phyloP scores from a whole-genome alignment of 2,329 filamentous ascomycete species.

The Alternaria postmessia region DNA sequence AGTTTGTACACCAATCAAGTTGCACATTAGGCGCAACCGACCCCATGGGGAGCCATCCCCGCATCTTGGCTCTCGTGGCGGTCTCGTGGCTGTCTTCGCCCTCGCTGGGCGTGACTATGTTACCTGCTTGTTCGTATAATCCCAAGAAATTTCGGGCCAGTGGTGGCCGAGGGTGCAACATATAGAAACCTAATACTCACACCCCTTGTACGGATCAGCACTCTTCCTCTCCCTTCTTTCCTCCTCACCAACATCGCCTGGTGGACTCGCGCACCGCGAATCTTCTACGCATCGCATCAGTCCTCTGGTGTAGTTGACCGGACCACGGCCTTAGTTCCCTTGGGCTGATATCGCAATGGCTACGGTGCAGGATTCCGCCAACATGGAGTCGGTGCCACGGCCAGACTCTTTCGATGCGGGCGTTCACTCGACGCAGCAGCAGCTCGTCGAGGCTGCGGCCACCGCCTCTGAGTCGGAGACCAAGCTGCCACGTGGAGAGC shows the following conservation, averaged over 20 bases:
- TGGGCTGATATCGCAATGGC: conserved; percentile 15
- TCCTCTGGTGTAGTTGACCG: background rate
- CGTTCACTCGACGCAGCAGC: conserved; percentile 21
- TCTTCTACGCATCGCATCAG: conserved; percentile 8
- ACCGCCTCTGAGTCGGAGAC: conserved; percentile 20
- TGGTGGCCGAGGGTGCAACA: conserved; percentile 14
- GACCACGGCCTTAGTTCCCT: background rate
- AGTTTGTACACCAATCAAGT: background rate
- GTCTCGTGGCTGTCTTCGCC: conserved; percentile 11
- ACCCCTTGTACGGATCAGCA: conserved; percentile 4
- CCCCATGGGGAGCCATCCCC: conserved; percentile 25
- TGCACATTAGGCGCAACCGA: background rate
- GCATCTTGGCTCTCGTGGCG: conserved; percentile 23
- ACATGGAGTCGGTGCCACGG: conserved; percentile 13
- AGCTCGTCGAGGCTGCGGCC: conserved; percentile 22
- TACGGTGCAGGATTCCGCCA: conserved; percentile 15
- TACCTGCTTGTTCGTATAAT: background rate
- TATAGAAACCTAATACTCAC: conserved; percentile 17
- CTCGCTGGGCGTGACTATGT: conserved; percentile 17
- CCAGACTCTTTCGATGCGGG: conserved; percentile 10
- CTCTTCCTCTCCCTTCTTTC: background rate
- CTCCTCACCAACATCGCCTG: conserved; percentile 7
- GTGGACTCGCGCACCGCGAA: background rate
- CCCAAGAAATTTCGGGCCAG: conserved; percentile 19
- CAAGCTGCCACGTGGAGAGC: conserved; percentile 21